Conservation (phyloP, 495 filamentous ascomycete genomes). For the Aspergillus nanangensis region DNA sequence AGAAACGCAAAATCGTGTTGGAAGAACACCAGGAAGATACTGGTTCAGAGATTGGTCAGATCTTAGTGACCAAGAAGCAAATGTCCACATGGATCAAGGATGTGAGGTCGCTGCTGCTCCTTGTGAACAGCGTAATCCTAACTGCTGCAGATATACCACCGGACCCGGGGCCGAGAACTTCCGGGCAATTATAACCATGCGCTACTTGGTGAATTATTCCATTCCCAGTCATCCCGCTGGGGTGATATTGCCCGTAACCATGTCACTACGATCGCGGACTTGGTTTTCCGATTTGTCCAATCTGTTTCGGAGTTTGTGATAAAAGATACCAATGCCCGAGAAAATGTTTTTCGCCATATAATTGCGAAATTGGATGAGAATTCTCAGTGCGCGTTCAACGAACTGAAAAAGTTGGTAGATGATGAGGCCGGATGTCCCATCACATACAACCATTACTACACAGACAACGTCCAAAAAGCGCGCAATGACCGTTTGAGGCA, state of each 20-base stretch:
- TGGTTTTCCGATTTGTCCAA: slow-evolving; percentile 11
- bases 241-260: slow-evolving; percentile 11
- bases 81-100: slow-evolving; percentile 14
- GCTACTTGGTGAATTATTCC: slow-evolving; percentile 34
- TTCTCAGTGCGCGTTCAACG: slow-evolving; percentile 15
- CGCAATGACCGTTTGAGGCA: slow-evolving; percentile 13
- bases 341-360: slow-evolving; percentile 22
- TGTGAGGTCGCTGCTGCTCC: neutral
- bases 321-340: slow-evolving; percentile 20
- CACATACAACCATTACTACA: slow-evolving; percentile 48
- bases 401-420: slow-evolving; percentile 37
- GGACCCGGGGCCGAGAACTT: slow-evolving; percentile 33
- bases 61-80: slow-evolving; percentile 4
- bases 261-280: slow-evolving; percentile 9
- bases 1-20: slow-evolving; percentile 13
- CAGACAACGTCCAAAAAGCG: slow-evolving; percentile 33
- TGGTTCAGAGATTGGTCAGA: neutral
- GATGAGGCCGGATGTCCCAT: slow-evolving; percentile 39
- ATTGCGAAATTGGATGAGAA: slow-evolving; percentile 12
- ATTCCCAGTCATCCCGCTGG: slow-evolving; percentile 32
- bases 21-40: neutral
- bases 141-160: slow-evolving; percentile 14
- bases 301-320: slow-evolving; percentile 11
- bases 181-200: slow-evolving; percentile 41
- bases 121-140: neutral